Evolutionary conservation across 805 yeast genomes (phyloP).

Genomic region (Metschnikowia orientalis): DNA sequence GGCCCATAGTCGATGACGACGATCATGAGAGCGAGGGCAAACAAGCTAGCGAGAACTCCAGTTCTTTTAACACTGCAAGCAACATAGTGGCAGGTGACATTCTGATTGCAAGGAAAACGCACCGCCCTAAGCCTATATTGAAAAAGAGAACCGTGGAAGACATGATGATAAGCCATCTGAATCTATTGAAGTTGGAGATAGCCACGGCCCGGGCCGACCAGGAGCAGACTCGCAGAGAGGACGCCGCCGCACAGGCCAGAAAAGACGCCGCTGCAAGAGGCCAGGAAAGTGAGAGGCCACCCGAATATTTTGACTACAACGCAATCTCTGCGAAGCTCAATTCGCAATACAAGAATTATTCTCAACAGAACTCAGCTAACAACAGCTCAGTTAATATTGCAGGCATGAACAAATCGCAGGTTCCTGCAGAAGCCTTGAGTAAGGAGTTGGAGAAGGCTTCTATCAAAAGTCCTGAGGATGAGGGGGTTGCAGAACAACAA

Average conservation of each 20-base stretch:
- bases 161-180: constrained; percentile 62
- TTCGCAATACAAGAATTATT: constrained; percentile 29
- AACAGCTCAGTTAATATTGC: constrained; percentile 22
- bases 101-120: constrained; percentile 32
- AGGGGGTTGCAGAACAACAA: not conserved
- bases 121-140: constrained; percentile 70
- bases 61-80: constrained; percentile 30
- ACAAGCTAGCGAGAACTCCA: constrained; percentile 18
- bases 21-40: constrained; percentile 21
- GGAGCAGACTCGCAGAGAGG: constrained; percentile 30
- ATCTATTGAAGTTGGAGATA: constrained; percentile 38
- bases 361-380: constrained; percentile 33
- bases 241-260: constrained; percentile 20
- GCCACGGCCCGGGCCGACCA: constrained; percentile 33
- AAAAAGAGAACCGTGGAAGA: constrained; percentile 85
- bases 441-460: constrained; percentile 7
- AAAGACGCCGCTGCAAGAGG: constrained; percentile 14
- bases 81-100: constrained; percentile 44
- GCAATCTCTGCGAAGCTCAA: constrained; percentile 42
- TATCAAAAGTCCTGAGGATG: not conserved
- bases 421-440: constrained; percentile 4
- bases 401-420: constrained; percentile 7
- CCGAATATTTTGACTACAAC: constrained; percentile 41
- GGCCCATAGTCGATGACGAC: constrained; percentile 65
- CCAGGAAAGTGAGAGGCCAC: constrained; percentile 20